Base-by-base conservation (phyloP, 805 yeast genomes). In the Lipomyces anomalus region DNA sequence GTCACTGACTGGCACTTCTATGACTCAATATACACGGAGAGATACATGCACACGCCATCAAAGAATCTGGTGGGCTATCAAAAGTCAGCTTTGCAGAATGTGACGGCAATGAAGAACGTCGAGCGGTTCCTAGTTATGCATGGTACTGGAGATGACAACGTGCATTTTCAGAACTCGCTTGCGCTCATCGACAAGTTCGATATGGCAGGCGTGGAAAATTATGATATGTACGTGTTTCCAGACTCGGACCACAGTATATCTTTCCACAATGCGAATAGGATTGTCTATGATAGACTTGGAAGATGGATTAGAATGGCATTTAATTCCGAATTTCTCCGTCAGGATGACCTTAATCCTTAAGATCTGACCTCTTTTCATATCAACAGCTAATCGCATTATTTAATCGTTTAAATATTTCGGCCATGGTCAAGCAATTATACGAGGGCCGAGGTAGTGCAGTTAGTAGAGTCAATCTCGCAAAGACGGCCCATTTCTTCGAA, bases 81-180 rank as follows among this genome's bases (percentile, higher is more conserved):
- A 3, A 57, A 63, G 6, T 70, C 84, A 1, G 70, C 79, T 1
- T 79, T 90, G 26, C 67, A 69, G 42, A 68, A 83, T 41, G 75
- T 75, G 21, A 72, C 74, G 1, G 72, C 72, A 7, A 73, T 92
- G 53, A 78, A 72, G 13, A 60, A 69, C 38, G 74, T 72, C 6
- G 72, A 72, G 38, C 72, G 97, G 58, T 87, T 92, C 59, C 65
- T 92, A 50, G 62, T 92, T 30, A 86, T 90, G 86, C 98, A 90
- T 61, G 98, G 98, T 1, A 81, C 96, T 0, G 95, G 96, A 3
- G 98, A 92, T 66, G 98, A 92, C 65, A 92, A 92, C 58, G 98
- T 92, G 38, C 97, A 92, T 66, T 78, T 89, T 66, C 98, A 92
- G 63, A 86, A 92, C 67, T 76, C 90, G 36, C 71, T 87, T 48